Base-by-base conservation (phyloP, 106 monocot species). In the Dioscorea dumetorum region DNA sequence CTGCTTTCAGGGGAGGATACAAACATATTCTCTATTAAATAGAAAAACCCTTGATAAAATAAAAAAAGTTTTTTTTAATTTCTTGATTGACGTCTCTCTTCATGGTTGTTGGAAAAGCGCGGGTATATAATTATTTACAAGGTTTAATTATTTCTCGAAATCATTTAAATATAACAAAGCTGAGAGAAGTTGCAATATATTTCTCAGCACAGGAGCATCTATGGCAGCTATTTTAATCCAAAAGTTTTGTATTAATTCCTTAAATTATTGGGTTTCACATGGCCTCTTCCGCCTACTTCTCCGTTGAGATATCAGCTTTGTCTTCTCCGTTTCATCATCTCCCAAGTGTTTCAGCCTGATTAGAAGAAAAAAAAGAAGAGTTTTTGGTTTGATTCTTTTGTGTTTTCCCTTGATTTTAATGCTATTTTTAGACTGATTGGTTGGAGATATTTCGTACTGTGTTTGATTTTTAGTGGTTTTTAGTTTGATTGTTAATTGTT, bases 161-260 rank as follows among this genome's bases (percentile, higher is more conserved):
- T 28, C 28, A 28, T 1, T 28, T 28, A 28, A 16, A 16, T 56
- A 19, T 5, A 19, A 56, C 4, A 31, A 31, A 15, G n/a, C n/a
- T n/a, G 32, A 62, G 3, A 62, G 33, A 61, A 32, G 3, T 24
- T 33, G 11, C 48, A 50, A 24, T 14, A 24, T 51, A 28, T 67
- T 28, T 52, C 67, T 17, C 51, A 41, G 72, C 78, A 78, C 72
- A 72, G 68, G 78, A 72, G 22, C 66, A n/a, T 49, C 54, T 35
- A 19, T 57, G 41, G 49, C 57, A 63, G 74, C 63, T 49, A 57
- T 57, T 79, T 68, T 66, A 58, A 50, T 58, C 32, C 62, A 24
- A 51, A 49, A 21, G 31, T 49, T 51, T 70, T 78, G 63, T 74
- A 74, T 76, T 70, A 57, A 56, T 15, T 56, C 19, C n/a, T 56